A percentile compares a stretch with the other conserved stretches of the same genome.
These are phyloP conservation scores for Myotisia sp. DNA, from an alignment of 2,329 filamentous ascomycete genomes.

Conservation along the genomic window DNA sequence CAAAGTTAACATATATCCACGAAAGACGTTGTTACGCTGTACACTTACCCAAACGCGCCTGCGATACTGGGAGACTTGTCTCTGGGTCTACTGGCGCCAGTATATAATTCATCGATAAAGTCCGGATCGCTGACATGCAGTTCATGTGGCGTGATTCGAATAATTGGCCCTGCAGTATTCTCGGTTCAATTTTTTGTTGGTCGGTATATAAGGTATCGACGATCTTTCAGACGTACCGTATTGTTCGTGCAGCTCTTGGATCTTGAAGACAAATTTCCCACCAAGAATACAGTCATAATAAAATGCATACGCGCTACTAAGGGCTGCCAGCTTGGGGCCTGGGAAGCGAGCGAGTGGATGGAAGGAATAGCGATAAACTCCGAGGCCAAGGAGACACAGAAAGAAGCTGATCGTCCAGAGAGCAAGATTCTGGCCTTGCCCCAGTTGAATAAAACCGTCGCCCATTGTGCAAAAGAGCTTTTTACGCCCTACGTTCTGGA, in stretches of 20 bases:
- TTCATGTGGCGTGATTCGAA: conserved; percentile 16
- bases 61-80: conserved; percentile 13
- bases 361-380: conserved; percentile 16
- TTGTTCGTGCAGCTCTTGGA: conserved; percentile 19
- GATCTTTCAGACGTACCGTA: conserved; percentile 14
- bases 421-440: no score
- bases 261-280: conserved; percentile 19
- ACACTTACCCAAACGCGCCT: background rate
- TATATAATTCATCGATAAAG: conserved; percentile 15
- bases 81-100: conserved; percentile 12
- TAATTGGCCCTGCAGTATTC: conserved; percentile 13
- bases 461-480: no score
- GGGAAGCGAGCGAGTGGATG: conserved; percentile 17
- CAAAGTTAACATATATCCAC: background rate
- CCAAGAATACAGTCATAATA: conserved; percentile 16
- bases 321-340: conserved; percentile 16
- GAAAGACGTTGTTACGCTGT: background rate
- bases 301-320: conserved; percentile 16
- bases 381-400: no score
- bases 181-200: background rate
- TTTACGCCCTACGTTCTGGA: no score
- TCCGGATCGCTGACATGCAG: conserved; percentile 15
- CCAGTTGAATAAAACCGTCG: no score
- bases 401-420: no score
- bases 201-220: conserved; percentile 7